Conservation (phyloP, 2,329 filamentous ascomycete species). For the Alternaria hordeiaustralica region DNA sequence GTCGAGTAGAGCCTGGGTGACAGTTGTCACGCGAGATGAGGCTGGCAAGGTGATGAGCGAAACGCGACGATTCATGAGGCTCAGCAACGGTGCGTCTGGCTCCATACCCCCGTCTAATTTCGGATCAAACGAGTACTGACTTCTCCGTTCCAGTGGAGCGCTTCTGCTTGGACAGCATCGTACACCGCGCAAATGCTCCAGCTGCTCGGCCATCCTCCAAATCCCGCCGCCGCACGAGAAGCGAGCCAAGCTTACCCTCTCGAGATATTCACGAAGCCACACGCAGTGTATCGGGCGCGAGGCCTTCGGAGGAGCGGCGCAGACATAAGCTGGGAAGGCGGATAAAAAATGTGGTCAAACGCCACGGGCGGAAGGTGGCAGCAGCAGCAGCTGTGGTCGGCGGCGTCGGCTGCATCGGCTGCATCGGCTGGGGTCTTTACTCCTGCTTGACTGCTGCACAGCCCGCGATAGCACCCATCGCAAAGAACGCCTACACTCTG, state of each 20-base stretch:
- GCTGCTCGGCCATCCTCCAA: not conserved
- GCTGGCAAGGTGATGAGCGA: not conserved
- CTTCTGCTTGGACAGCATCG: not conserved
- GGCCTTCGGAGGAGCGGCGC: not conserved
- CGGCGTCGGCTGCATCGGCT: not conserved
- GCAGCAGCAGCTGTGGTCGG: not conserved
- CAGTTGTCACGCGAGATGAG: not conserved
- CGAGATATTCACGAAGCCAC: not conserved
- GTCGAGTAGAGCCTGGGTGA: not conserved
- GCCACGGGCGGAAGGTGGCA: not conserved
- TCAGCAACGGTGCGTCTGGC: not conserved
- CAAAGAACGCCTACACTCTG: not conserved
- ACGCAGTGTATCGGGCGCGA: not conserved
- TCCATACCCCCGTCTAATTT: not conserved
- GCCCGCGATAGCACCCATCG: not conserved
- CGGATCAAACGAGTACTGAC: not conserved
- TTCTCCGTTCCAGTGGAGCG: not conserved
- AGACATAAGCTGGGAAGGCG: not conserved
- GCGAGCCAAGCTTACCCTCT: not conserved
- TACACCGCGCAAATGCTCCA: not conserved
- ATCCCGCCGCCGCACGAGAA: not conserved
- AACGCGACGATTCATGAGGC: not conserved
- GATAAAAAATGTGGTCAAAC: not conserved
- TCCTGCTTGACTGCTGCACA: not conserved
- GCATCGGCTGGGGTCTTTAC: not conserved